These are phyloP conservation scores for Cadophora malorum DNA, from an alignment of 2,329 filamentous ascomycete genomes.

Conservation along the genomic window DNA sequence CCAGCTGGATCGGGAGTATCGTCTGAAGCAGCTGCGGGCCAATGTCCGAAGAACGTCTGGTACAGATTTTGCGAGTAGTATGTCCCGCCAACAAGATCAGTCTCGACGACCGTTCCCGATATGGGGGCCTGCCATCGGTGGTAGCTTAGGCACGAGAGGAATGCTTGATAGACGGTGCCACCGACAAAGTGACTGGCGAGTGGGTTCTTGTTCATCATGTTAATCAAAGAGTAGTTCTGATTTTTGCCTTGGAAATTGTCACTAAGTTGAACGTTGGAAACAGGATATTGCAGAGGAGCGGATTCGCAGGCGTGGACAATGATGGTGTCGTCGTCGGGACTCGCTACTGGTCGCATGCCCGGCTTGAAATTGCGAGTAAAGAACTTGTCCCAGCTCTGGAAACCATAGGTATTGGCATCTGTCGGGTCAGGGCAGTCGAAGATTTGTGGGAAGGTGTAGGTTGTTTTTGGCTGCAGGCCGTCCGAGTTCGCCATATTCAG, in stretches of 20 bases:
- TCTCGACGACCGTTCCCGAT: not conserved
- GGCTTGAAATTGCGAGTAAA: not conserved
- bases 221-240: not conserved
- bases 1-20: not conserved
- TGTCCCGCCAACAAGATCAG: not conserved
- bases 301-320: not conserved
- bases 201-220: not conserved
- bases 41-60: not conserved
- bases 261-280: not conserved
- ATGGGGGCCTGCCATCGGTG: not conserved
- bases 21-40: not conserved
- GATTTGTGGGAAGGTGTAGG: not conserved
- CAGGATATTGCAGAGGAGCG: not conserved
- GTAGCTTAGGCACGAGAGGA: not conserved
- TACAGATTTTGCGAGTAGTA: not conserved
- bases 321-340: not conserved
- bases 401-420: not conserved
- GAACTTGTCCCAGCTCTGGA: not conserved
- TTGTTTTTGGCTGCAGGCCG: not conserved
- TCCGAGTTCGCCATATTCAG: not conserved
- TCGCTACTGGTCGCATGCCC: not conserved
- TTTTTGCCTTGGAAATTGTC: not conserved
- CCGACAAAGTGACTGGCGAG: not conserved
- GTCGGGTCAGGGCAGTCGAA: not conserved
- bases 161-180: not conserved